phyloP scores from a whole-genome alignment of 228 moss, liverwort and hornwort genomes.

The Sphagnum magellanicum region DNA sequence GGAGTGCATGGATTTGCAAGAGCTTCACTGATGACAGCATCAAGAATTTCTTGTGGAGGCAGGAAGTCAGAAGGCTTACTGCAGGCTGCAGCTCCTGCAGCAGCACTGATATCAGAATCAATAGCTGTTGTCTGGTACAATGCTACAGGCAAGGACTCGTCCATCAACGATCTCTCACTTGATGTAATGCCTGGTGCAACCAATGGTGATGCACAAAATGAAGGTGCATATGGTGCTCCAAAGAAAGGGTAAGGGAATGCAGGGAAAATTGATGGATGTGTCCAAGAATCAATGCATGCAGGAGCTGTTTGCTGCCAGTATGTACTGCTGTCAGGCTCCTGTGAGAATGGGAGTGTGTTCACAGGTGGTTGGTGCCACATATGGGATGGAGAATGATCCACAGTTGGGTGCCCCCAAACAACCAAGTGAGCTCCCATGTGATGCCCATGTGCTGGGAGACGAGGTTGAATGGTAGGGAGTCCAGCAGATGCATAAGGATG shows the following conservation, averaged over 20 bases:
- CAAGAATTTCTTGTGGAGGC: slow-evolving; percentile 90
- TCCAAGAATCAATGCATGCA: slow-evolving; percentile 47
- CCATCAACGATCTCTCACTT: slow-evolving; percentile 69
- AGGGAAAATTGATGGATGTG: slow-evolving; percentile 47
- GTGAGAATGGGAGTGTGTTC: slow-evolving; percentile 73
- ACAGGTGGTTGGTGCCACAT: slow-evolving; percentile 94
- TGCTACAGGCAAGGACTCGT: slow-evolving; percentile 62
- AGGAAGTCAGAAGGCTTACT: slow-evolving; percentile 91
- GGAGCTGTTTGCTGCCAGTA: slow-evolving; percentile 92
- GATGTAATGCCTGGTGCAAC: slow-evolving; percentile 70
- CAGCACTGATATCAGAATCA: slow-evolving; percentile 82
- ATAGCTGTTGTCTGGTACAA: slow-evolving; percentile 71
- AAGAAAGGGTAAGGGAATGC: slow-evolving; percentile 65
- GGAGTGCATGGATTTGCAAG: slow-evolving; percentile 94
- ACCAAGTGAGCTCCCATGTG: slow-evolving; percentile 29
- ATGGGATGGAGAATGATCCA: slow-evolving; percentile 85
- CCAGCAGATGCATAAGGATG: slow-evolving; percentile 81
- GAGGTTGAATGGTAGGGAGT: slow-evolving; percentile 74
- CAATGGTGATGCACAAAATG: slow-evolving; percentile 42
- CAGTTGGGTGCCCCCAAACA: slow-evolving; percentile 91
- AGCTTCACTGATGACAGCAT: slow-evolving; percentile 92
- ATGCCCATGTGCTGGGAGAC: slow-evolving; percentile 40
- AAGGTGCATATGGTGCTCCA: slow-evolving; percentile 59
- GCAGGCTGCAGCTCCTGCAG: slow-evolving; percentile 93
- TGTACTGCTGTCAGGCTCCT: slow-evolving; percentile 75